These are phyloP conservation scores for Ophiostoma ips DNA, from an alignment of 2,329 filamentous ascomycete species.

Conservation along the genomic window DNA sequence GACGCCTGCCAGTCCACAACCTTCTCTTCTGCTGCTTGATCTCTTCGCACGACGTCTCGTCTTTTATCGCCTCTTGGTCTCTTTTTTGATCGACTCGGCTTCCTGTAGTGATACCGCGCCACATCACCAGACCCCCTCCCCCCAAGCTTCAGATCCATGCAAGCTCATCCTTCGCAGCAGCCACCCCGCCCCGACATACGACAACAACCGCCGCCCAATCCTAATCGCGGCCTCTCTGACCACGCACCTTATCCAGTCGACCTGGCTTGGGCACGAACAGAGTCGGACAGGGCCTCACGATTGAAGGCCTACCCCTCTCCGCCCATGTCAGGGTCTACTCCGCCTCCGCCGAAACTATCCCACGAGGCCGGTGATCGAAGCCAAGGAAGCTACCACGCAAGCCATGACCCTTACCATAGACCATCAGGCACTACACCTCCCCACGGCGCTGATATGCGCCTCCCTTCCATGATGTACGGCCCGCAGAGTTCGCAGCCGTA, in stretches of 20 bases:
- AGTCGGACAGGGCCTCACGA: slow-evolving; percentile 37
- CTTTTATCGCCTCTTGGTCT: too few species aligned
- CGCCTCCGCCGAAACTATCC: slow-evolving; percentile 43
- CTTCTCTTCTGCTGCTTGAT: too few species aligned
- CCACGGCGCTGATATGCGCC: slow-evolving; percentile 23
- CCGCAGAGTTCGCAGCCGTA: not conserved
- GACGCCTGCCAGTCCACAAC: too few species aligned
- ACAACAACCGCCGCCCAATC: slow-evolving; percentile 32
- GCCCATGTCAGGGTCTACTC: slow-evolving; percentile 60
- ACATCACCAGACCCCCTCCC: too few species aligned
- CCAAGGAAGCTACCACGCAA: slow-evolving; percentile 31
- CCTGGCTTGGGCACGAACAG: slow-evolving; percentile 40
- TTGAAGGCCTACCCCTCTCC: slow-evolving; percentile 54
- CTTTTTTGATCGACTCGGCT: not conserved
- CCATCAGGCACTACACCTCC: slow-evolving; percentile 18
- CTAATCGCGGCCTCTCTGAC: slow-evolving; percentile 43
- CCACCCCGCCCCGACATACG: slow-evolving; percentile 25
- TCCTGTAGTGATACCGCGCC: not conserved
- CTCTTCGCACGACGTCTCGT: too few species aligned
- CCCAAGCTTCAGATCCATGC: slow-evolving; percentile 33
- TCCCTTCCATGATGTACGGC: slow-evolving; percentile 11
- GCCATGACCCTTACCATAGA: slow-evolving; percentile 38
- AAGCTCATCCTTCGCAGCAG: slow-evolving; percentile 24
- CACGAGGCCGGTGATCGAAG: slow-evolving; percentile 42
- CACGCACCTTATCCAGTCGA: slow-evolving; percentile 41